A percentile compares a stretch with the other conserved stretches of the same genome.
Conservation (phyloP, 108 stramenopile species). For the Bacterosira constricta region DNA sequence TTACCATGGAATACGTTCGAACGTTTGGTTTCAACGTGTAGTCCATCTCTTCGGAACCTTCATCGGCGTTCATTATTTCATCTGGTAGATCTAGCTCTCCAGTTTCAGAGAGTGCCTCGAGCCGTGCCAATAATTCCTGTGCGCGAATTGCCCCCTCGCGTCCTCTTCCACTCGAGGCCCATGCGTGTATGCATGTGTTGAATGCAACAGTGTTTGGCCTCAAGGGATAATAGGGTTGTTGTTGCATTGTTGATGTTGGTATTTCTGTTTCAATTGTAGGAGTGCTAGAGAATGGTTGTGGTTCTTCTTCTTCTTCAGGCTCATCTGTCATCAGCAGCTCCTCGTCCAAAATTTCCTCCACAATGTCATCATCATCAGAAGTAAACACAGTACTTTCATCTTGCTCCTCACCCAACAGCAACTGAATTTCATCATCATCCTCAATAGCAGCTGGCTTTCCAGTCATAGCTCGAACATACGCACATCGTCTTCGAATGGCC, state of each 20-base stretch:
- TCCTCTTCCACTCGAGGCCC: slow-evolving; percentile 24
- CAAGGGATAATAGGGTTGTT: slow-evolving; percentile 4
- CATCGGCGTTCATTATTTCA: slow-evolving; percentile 3
- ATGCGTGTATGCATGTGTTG: slow-evolving; percentile 50
- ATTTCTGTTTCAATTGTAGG: too few relatives aligned
- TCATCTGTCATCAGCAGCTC: not conserved
- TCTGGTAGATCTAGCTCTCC: slow-evolving; percentile 43
- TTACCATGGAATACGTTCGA: slow-evolving; percentile 51
- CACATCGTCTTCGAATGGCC: slow-evolving; percentile 24
- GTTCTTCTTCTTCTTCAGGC: too few relatives aligned
- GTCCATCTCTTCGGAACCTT: slow-evolving; percentile 14
- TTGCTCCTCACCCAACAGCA: not conserved
- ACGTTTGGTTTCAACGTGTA: slow-evolving; percentile 41
- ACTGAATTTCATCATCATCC: not conserved
- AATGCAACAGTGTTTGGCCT: slow-evolving; percentile 53
- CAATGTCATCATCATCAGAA: slow-evolving; percentile 3
- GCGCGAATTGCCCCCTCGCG: slow-evolving; percentile 49
- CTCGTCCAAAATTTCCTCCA: not conserved
- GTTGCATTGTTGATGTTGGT: not conserved
- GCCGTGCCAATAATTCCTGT: slow-evolving; percentile 46
- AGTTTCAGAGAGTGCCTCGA: slow-evolving; percentile 37
- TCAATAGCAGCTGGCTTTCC: not conserved
- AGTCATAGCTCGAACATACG: slow-evolving; percentile 15
- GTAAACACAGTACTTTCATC: not conserved
- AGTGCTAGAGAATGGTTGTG: too few relatives aligned